These are phyloP conservation scores for Pseudopyrenochaeta lycopersici DNA, from an alignment of 2,329 filamentous ascomycete species.

Conservation along the genomic window DNA sequence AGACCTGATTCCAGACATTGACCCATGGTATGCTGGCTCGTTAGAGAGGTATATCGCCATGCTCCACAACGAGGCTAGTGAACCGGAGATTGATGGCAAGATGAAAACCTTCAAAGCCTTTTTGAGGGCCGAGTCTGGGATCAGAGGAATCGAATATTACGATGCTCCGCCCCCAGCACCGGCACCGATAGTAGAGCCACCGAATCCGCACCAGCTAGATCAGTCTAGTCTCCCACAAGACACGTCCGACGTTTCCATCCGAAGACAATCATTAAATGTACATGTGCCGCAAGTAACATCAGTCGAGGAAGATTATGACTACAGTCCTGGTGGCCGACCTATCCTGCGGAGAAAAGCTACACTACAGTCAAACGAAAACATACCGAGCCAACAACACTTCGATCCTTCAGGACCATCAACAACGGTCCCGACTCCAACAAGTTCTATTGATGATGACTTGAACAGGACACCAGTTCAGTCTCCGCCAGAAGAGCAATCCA, in stretches of 20 bases:
- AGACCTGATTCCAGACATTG: constrained; percentile 61
- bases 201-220: constrained; percentile 1
- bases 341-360: constrained; percentile 44
- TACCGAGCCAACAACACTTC: constrained; percentile 21
- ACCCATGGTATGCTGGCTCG: constrained; percentile 66
- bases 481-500: constrained; percentile 32
- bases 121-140: constrained; percentile 43
- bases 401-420: constrained; percentile 36
- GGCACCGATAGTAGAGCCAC: constrained; percentile 7
- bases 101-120: constrained; percentile 64
- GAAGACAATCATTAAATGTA: constrained; percentile 26
- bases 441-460: constrained; percentile 42
- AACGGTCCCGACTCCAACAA: constrained; percentile 46
- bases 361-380: constrained; percentile 18
- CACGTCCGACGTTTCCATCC: constrained; percentile 11
- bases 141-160: constrained; percentile 56
- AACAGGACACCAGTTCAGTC: constrained; percentile 45
- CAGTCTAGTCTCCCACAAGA: constrained; percentile 7
- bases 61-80: constrained; percentile 60
- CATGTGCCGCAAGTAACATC: constrained; percentile 19
- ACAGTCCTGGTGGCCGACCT: constrained; percentile 65
- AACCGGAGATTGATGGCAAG: constrained; percentile 60
- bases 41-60: constrained; percentile 64
- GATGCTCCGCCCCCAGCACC: constrained; percentile 29
- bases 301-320: constrained; percentile 45